Conservation (phyloP, 2,329 filamentous ascomycete genomes). For the Diaporthe longicolla region DNA sequence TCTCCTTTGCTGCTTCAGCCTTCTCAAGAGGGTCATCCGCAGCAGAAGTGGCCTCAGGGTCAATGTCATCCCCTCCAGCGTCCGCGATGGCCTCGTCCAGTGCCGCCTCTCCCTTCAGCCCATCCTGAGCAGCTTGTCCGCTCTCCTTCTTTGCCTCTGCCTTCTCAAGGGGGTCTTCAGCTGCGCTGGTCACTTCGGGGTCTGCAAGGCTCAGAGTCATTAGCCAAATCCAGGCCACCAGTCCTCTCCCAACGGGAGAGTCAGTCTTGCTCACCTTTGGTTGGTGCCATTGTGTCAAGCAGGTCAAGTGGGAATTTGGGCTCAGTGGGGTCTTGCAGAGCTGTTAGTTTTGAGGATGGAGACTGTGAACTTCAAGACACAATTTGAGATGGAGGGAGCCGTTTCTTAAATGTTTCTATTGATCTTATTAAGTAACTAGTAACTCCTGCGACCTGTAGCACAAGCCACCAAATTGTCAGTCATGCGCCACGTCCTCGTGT, state of each 20-base stretch:
- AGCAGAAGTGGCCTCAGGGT: conserved; percentile 38
- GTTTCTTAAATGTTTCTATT: not conserved
- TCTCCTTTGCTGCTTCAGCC: conserved; percentile 37
- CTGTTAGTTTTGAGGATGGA: not conserved
- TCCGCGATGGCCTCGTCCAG: conserved; percentile 39
- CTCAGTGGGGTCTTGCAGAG: too few species aligned
- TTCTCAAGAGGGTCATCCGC: conserved; percentile 38
- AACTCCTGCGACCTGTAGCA: not conserved
- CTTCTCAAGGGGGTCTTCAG: conserved; percentile 37
- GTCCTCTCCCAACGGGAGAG: too few species aligned
- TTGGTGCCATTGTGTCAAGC: conserved; percentile 1
- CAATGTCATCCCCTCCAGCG: conserved; percentile 15
- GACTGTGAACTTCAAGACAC: not conserved
- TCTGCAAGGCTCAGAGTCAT: not conserved
- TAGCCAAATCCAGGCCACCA: not conserved
- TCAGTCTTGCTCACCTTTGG: not conserved
- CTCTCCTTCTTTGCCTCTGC: conserved; percentile 39
- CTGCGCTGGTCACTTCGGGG: conserved; percentile 29
- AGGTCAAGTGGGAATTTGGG: too few species aligned
- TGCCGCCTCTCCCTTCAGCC: conserved; percentile 35
- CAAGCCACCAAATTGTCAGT: conserved; percentile 1
- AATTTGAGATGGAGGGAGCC: not conserved
- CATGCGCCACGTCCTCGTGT: conserved; percentile 19
- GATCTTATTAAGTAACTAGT: too few species aligned
- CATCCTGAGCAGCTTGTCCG: conserved; percentile 26